phyloP scores from a whole-genome alignment of 2,329 filamentous ascomycete genomes.

The Neofusicoccum parvum region DNA sequence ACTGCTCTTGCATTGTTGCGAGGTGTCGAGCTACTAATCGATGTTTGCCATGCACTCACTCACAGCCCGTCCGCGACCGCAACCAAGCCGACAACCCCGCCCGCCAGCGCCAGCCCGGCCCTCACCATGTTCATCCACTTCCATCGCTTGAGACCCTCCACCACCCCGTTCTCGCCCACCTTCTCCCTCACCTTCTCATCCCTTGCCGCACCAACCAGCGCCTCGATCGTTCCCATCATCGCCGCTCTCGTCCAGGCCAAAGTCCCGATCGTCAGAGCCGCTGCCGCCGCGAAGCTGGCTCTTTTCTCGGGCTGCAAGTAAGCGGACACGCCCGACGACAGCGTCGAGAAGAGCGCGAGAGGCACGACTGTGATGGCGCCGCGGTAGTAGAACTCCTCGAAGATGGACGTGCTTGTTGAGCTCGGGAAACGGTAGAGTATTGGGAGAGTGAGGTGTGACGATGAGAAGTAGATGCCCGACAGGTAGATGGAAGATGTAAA shows the following conservation, averaged over 20 bases:
- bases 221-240: background rate
- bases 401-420: background rate
- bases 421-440: background rate
- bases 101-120: background rate
- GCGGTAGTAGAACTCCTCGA: background rate
- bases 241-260: background rate
- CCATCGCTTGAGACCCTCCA: background rate
- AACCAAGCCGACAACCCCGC: background rate
- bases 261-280: background rate
- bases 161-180: background rate
- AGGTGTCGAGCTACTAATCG: too few relatives aligned
- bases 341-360: background rate
- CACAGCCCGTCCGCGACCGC: background rate
- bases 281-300: background rate
- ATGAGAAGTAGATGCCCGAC: background rate
- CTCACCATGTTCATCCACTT: background rate
- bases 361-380: background rate
- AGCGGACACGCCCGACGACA: background rate
- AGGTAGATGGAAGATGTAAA: background rate
- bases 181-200: background rate
- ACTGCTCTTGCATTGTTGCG: too few relatives aligned
- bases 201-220: background rate
- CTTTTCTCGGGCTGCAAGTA: background rate
- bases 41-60: background rate
- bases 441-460: background rate